Conservation (phyloP, 2,329 filamentous ascomycete species). For the Sporothrix pseudoabietina region DNA sequence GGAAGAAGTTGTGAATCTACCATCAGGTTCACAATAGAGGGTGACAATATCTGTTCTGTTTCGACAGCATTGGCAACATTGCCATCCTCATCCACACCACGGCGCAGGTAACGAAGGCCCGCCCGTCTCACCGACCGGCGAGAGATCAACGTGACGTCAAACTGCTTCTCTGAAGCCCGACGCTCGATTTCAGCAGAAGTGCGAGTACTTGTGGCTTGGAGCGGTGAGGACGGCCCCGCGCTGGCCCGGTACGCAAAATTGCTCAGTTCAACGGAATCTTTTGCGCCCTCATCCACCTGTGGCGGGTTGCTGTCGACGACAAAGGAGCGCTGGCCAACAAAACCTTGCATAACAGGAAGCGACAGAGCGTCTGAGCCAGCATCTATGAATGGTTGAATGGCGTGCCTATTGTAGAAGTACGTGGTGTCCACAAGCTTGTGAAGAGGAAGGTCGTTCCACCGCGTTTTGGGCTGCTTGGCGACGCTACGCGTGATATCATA, state of each 20-base stretch:
- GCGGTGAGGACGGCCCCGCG: slow-evolving; percentile 25
- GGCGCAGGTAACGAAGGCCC: slow-evolving; percentile 83
- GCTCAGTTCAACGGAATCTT: slow-evolving; percentile 50
- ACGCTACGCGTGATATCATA: slow-evolving; percentile 79
- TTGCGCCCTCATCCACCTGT: slow-evolving; percentile 52
- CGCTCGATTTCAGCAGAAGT: slow-evolving; percentile 37
- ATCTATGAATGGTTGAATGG: slow-evolving; percentile 73
- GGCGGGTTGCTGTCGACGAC: slow-evolving; percentile 66
- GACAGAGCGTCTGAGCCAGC: slow-evolving; percentile 70
- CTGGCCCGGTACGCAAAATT: slow-evolving; percentile 36
- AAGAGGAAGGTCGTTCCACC: slow-evolving; percentile 60
- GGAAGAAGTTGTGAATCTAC: slow-evolving; percentile 57
- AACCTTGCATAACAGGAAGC: slow-evolving; percentile 88
- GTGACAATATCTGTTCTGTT: slow-evolving; percentile 89
- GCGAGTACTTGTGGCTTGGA: slow-evolving; percentile 24
- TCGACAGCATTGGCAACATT: slow-evolving; percentile 89
- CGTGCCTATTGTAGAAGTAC: slow-evolving; percentile 89
- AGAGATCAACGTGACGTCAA: slow-evolving; percentile 88
- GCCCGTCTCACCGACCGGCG: slow-evolving; percentile 82
- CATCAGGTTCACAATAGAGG: slow-evolving; percentile 43
- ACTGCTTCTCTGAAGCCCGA: slow-evolving; percentile 57
- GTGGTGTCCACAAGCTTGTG: slow-evolving; percentile 71
- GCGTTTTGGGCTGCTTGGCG: slow-evolving; percentile 42
- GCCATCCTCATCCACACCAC: slow-evolving; percentile 88
- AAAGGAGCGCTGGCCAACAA: slow-evolving; percentile 84